Percentiles rank a stretch among this genome's conserved stretches.
Conservation (phyloP, 768 basidiomycete genomes). For the Agaricus blazei region DNA sequence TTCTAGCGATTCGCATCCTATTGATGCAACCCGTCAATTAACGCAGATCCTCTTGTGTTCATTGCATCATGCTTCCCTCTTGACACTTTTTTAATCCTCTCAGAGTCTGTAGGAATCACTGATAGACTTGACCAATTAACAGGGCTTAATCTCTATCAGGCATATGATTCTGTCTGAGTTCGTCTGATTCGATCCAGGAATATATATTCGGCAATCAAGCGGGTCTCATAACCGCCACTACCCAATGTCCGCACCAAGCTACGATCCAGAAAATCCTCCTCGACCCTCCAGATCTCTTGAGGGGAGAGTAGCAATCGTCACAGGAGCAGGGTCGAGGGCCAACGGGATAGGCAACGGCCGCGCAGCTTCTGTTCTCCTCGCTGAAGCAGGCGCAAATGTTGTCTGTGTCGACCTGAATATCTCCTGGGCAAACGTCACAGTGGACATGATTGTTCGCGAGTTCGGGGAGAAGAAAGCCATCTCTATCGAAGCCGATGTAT, state of each 20-base stretch:
- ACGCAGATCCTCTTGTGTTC: too few relatives aligned
- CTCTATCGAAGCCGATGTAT: slow-evolving; percentile 31
- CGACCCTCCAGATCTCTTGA: slow-evolving; percentile 27
- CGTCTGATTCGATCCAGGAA: too few relatives aligned
- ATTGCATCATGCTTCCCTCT: too few relatives aligned
- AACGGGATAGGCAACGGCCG: slow-evolving; percentile 38
- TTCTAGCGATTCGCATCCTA: too few relatives aligned
- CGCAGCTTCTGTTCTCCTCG: slow-evolving; percentile 35
- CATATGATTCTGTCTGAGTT: too few relatives aligned
- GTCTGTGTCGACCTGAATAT: slow-evolving; percentile 32
- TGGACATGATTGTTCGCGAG: slow-evolving; percentile 32
- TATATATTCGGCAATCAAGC: not conserved
- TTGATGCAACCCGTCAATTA: too few relatives aligned
- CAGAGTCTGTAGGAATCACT: too few relatives aligned
- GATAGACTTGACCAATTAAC: too few relatives aligned
- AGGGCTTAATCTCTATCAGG: too few relatives aligned
- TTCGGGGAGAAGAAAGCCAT: slow-evolving; percentile 29
- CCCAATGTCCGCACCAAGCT: slow-evolving; percentile 7
- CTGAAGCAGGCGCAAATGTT: slow-evolving; percentile 34
- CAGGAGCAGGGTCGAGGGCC: slow-evolving; percentile 35
- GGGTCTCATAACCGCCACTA: not conserved
- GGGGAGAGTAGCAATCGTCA: slow-evolving; percentile 35
- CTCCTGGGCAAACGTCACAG: slow-evolving; percentile 31
- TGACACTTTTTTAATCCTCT: too few relatives aligned
- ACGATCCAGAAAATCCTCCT: slow-evolving; percentile 22